Percentiles rank a stretch among this genome's conserved stretches.
phyloP scores from a whole-genome alignment of 768 basidiomycete genomes.

The Mycena rebaudengoi region DNA sequence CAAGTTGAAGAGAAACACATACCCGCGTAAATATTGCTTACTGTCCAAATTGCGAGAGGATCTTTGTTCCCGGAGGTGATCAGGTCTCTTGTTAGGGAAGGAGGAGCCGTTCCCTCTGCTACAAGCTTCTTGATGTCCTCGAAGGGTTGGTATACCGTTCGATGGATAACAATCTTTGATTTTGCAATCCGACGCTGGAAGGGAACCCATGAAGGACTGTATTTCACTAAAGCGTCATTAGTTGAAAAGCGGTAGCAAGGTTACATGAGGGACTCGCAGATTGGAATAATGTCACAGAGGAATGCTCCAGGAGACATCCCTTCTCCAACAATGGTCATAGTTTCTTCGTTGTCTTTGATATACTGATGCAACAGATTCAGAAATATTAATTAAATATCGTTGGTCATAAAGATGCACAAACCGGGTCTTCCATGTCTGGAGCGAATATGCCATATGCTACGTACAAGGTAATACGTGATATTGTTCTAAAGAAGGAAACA shows the following conservation, averaged over 20 bases:
- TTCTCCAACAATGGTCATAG: constrained; percentile 33
- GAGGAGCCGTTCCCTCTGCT: constrained; percentile 9
- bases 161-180: constrained; percentile 12
- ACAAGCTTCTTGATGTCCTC: constrained; percentile 27
- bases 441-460: constrained; percentile 37
- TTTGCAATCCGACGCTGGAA: constrained; percentile 16
- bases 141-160: constrained; percentile 23
- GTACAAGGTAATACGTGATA: constrained; percentile 29
- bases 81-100: constrained; percentile 19
- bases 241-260: background rate
- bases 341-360: constrained; percentile 35
- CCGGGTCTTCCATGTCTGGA: constrained; percentile 28
- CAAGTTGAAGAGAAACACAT: too few relatives aligned
- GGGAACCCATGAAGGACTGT: constrained; percentile 37
- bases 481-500: constrained; percentile 6
- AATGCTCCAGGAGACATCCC: constrained; percentile 38
- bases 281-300: constrained; percentile 37
- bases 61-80: background rate
- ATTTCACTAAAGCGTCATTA: constrained; percentile 26
- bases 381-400: background rate
- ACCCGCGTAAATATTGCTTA: too few relatives aligned
- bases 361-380: constrained; percentile 31
- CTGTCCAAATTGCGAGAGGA: too few relatives aligned
- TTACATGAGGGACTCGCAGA: constrained; percentile 21
- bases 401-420: constrained; percentile 9